Evolutionary conservation across 345 rosid genomes (phyloP).

Genomic region (Lepidium didymum): DNA sequence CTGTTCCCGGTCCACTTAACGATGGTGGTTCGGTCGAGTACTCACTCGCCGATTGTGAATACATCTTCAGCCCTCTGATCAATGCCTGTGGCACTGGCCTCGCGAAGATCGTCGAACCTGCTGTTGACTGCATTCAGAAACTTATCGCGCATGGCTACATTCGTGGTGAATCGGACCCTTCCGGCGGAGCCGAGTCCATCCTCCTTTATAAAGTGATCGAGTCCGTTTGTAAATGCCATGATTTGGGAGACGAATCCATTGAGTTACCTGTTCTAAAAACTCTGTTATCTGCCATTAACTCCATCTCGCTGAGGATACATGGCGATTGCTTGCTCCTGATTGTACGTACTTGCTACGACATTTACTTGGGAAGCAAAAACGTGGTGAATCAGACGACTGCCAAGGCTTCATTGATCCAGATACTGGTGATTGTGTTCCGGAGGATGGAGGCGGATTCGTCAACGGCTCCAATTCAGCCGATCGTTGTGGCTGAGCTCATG

Average conservation of each 20-base stretch:
- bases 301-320: slow-evolving; percentile 76
- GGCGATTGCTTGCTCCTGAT: slow-evolving; percentile 81
- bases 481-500: slow-evolving; percentile 93
- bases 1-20: slow-evolving; percentile 76
- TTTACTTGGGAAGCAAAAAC: slow-evolving; percentile 85
- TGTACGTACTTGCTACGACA: slow-evolving; percentile 89
- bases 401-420: slow-evolving; percentile 91
- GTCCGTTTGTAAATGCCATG: slow-evolving; percentile 78
- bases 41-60: slow-evolving; percentile 74
- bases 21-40: slow-evolving; percentile 63
- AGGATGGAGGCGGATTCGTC: slow-evolving; percentile 99
- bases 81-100: slow-evolving; percentile 65
- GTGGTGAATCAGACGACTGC: slow-evolving; percentile 94
- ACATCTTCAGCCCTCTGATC: slow-evolving; percentile 74
- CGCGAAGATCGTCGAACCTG: slow-evolving; percentile 87
- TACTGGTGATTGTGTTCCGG: slow-evolving; percentile 89
- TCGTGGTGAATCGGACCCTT: slow-evolving; percentile 87
- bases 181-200: slow-evolving; percentile 62
- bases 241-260: slow-evolving; percentile 73
- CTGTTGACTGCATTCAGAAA: slow-evolving; percentile 83
- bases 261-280: slow-evolving; percentile 70
- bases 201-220: slow-evolving; percentile 60
- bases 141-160: slow-evolving; percentile 82
- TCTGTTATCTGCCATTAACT: slow-evolving; percentile 77
- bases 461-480: slow-evolving; percentile 85